Evolutionary conservation across 2,329 filamentous ascomycete genomes (phyloP), one percentile per base, ranked within the genome.

Genomic region (Calcarisporium arbuscula): DNA sequence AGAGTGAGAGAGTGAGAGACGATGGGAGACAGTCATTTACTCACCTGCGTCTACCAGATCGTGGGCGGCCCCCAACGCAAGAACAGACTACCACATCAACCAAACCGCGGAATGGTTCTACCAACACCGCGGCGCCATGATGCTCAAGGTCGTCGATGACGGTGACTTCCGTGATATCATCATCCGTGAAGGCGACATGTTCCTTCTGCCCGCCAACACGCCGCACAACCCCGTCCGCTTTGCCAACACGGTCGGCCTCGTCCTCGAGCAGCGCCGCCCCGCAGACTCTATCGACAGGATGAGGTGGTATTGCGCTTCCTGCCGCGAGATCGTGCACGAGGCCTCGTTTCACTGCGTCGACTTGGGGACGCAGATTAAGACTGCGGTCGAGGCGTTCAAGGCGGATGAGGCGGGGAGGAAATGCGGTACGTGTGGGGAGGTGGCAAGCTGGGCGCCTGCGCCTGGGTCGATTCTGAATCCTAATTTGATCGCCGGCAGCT

Each of bases 31-130:
- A 11, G n/a, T 15, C 26, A 28, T 28, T 28, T 28, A n/a, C n/a
- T n/a, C n/a, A n/a, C n/a, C n/a, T n/a, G 11, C 31, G 4, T 23
- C 11, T 3, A 12, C 8, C 45, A 80, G 83, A 88, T 95, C 50
- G 89, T 98, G 43, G 92, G 92, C 56, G 92, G 92, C 10, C n/a
- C 92, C 92, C 52, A 96, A 96, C 61, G 86, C 86, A 41, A 80
- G 92, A 45, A 95, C 89, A 36, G 92, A 96, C 70, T 98, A 95
- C 70, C 92, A 96, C 72, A 90, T 96, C 74, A 96, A 96, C 71
- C 70, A 80, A 51, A 96, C 90, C 1, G 80, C 92, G 10, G 92
- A 96, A 62, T 96, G 89, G 82, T 98, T 96, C 77, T 96, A 92
- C 72, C 90, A 96, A 63, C 80, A 95, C 74, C 80, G 81, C 51